phyloP scores from a whole-genome alignment of 2,329 filamentous ascomycete species.

The Pseudocercospora vitis region DNA sequence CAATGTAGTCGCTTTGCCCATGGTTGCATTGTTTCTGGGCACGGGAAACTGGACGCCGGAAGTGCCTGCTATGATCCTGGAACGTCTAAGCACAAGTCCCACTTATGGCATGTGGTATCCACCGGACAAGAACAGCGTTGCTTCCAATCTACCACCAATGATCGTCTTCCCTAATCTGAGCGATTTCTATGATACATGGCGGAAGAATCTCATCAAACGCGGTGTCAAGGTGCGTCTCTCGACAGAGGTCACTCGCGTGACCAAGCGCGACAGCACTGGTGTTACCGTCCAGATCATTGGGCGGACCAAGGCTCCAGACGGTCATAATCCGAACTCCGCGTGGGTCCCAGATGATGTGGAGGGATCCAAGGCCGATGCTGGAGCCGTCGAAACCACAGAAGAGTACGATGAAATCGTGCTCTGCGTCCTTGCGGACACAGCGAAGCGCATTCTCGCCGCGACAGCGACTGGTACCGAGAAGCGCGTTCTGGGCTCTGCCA shows the following conservation, averaged over 20 bases:
- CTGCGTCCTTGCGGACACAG: constrained; percentile 59
- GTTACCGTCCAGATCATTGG: constrained; percentile 53
- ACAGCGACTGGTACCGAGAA: constrained; percentile 63
- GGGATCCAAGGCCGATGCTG: constrained; percentile 42
- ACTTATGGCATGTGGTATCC: constrained; percentile 63
- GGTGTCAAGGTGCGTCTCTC: constrained; percentile 59
- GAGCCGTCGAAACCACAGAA: constrained; percentile 47
- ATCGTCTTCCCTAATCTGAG: constrained; percentile 64
- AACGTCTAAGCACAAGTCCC: constrained; percentile 52
- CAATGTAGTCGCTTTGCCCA: constrained; percentile 68
- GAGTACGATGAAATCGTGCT: constrained; percentile 66
- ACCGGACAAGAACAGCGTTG: constrained; percentile 49
- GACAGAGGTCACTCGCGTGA: constrained; percentile 57
- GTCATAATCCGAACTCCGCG: constrained; percentile 48
- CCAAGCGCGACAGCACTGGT: constrained; percentile 53
- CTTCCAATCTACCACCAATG: constrained; percentile 55
- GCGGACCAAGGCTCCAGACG: constrained; percentile 44
- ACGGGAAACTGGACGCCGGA: constrained; percentile 74
- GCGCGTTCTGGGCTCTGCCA: constrained; percentile 68
- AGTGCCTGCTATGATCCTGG: constrained; percentile 67
- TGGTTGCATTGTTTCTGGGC: constrained; percentile 71
- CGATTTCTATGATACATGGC: constrained; percentile 62
- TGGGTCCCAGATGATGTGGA: constrained; percentile 42
- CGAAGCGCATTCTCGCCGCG: constrained; percentile 59
- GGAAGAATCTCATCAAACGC: constrained; percentile 52